Evolutionary conservation across 2,329 filamentous ascomycete species (phyloP), one percentile per base, ranked within the genome.

Genomic region (Botrytis fabae): DNA sequence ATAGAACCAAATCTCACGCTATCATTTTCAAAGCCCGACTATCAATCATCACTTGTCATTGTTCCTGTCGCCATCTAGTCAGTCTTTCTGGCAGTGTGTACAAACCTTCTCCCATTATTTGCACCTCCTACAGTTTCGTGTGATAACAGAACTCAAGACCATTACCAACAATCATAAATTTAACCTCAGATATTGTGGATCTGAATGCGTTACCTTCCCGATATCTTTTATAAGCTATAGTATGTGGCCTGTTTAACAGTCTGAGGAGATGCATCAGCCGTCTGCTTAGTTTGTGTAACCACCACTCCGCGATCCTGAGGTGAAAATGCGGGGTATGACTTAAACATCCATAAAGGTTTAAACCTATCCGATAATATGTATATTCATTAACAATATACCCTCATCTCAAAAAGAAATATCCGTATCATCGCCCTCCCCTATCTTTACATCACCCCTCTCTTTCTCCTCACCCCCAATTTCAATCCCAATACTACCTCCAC

Each of bases 201-300:
- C 48, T 0, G 10, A n/a, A 54, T 16, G n/a, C 0, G 6, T 1
- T n/a, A 22, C 0, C 46, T 48, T 25, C 0, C 9, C 25, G 9
- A 2, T 48, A 48, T 2, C 46, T 25, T 48, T 48, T 48, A 25
- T 25, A 48, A 48, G 10, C 9, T 12, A 48, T 48, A 10, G 22
- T 5, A 10, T 38, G 38, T 44, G 42, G 42, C 42, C 14, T 44
- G 42, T 1, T 14, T 16, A 16, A 44, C 14, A 16, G 42, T 44
- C 2, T 44, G 42, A 44, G 42, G 42, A 44, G 42, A 16, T 44
- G 14, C 51, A 16, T 28, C 51, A 54, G 51, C 28, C n/a, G 14
- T 28, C 51, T 54, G 48, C n/a, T 18, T 28, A 5, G 51, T 2
- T 54, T 28, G n/a, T 54, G n/a, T 14, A 54, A 28, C 51, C 51